A percentile compares a stretch with the other conserved stretches of the same genome.
These are phyloP conservation scores for Xylaria acuta DNA, from an alignment of 495 filamentous ascomycete species.

Conservation along the genomic window DNA sequence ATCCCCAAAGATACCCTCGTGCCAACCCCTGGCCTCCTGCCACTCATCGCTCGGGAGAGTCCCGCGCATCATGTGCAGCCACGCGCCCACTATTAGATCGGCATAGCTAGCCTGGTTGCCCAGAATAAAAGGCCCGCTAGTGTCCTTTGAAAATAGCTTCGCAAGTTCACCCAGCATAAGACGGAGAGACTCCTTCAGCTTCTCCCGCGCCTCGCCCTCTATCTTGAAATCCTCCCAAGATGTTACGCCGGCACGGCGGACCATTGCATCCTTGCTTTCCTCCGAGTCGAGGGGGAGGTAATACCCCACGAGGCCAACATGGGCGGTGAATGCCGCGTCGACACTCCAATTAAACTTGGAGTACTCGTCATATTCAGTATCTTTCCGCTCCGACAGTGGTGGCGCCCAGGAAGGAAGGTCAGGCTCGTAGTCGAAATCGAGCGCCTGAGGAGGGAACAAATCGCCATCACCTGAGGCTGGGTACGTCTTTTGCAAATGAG, in stretches of 20 bases:
- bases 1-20: conserved; percentile 55
- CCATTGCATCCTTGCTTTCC: conserved; percentile 51
- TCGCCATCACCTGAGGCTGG: conserved; percentile 40
- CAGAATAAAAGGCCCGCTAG: conserved; percentile 57
- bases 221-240: conserved; percentile 56
- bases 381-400: not conserved
- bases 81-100: conserved; percentile 68
- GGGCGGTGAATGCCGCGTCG: conserved; percentile 53
- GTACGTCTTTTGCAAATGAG: conserved; percentile 60
- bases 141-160: conserved; percentile 45
- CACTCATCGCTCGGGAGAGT: conserved; percentile 52
- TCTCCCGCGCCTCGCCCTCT: conserved; percentile 49
- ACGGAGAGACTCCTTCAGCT: conserved; percentile 46
- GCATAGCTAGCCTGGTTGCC: conserved; percentile 60
- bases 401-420: conserved; percentile 5
- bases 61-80: conserved; percentile 56
- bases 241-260: conserved; percentile 49
- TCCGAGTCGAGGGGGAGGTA: conserved; percentile 55
- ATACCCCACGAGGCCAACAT: conserved; percentile 30
- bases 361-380: conserved; percentile 31
- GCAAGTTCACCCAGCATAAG: conserved; percentile 51
- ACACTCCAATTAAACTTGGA: conserved; percentile 49
- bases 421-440: not conserved
- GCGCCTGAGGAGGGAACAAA: conserved; percentile 12
- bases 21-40: conserved; percentile 58